These are phyloP conservation scores for Echinochloa phyllopogon DNA, from an alignment of 176 grass and related monocot genomes.

Conservation along the genomic window DNA sequence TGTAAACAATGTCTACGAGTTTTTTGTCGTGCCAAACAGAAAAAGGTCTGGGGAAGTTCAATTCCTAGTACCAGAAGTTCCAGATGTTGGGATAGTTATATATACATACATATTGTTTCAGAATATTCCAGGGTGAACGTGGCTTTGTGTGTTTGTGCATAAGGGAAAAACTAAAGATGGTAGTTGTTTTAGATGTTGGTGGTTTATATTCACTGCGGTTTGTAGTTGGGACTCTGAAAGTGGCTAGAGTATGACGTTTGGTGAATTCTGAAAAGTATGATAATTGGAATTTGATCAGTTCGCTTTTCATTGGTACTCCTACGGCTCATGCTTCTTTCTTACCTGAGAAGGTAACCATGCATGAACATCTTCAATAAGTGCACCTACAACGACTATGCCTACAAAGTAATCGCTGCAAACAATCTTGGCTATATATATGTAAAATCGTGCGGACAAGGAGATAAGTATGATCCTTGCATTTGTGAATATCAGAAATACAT, in stretches of 20 bases:
- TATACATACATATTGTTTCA: neutral
- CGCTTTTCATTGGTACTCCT: neutral
- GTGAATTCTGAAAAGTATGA: neutral
- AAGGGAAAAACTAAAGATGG: neutral
- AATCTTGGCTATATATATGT: neutral
- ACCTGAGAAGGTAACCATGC: neutral
- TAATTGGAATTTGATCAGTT: neutral
- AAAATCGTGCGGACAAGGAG: neutral
- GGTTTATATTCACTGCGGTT: neutral
- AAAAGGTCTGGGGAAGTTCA: neutral
- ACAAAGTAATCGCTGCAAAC: neutral
- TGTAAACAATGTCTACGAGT: neutral
- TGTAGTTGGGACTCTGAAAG: neutral
- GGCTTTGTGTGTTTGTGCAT: conserved; percentile 11
- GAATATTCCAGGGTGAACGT: neutral
- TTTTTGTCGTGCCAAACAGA: conserved; percentile 12
- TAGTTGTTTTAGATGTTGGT: conserved; percentile 1
- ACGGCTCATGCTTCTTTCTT: neutral
- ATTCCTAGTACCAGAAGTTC: neutral
- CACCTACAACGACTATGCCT: neutral
- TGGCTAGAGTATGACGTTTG: neutral
- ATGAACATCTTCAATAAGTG: neutral
- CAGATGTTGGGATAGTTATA: neutral
- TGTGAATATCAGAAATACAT: too few relatives aligned
- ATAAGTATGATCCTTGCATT: too few relatives aligned